Conservation (phyloP, 176 grass and related monocot genomes). For the bread wheat (Triticum aestivum) region IWGSC_CS_RefSeq_v2.1 NC_057812.1:153790670-153791169, state of each 20-base stretch:
- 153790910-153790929: constrained; percentile 31
- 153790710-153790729: constrained; percentile 44
- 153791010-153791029: constrained; percentile 56
- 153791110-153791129: too few species aligned
- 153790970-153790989: constrained; percentile 69
- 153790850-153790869: constrained; percentile 79
- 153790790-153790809: constrained; percentile 58
- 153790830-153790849: constrained; percentile 71
- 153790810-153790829: constrained; percentile 75
- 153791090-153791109: background rate
- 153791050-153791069: too few species aligned
- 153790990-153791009: constrained; percentile 63
- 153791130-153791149: constrained; percentile 69
- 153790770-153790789: constrained; percentile 43
- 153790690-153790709: constrained; percentile 40
- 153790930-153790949: constrained; percentile 76
- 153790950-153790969: constrained; percentile 73
- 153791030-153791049: too few species aligned
- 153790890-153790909: constrained; percentile 68
- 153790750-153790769: constrained; percentile 46
- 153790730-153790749: constrained; percentile 61
- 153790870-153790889: constrained; percentile 75
- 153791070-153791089: background rate
- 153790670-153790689: constrained; percentile 44
- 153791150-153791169: constrained; percentile 61